Evolutionary conservation across 2,329 filamentous ascomycete genomes (phyloP).

Genomic region (Calonectria pseudoturangicola): DNA sequence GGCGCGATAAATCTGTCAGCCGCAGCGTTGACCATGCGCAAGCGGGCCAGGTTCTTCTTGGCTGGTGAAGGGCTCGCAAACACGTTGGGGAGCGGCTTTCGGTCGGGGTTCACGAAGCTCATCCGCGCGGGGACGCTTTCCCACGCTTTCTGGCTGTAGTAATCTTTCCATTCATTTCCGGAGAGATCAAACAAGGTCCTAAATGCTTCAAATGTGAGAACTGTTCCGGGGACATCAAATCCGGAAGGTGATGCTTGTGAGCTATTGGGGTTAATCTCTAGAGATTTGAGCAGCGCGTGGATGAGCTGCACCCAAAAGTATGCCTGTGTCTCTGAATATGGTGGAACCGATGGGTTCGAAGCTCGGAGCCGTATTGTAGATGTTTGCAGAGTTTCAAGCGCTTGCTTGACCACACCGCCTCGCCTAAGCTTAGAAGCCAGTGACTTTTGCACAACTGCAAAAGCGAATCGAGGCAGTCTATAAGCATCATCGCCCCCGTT

Average conservation of each 20-base stretch:
- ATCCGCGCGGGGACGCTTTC: slow-evolving; percentile 53
- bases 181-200: slow-evolving; percentile 49
- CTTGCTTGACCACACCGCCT: slow-evolving; percentile 54
- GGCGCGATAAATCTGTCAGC: slow-evolving; percentile 35
- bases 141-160: slow-evolving; percentile 55
- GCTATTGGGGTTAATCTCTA: slow-evolving; percentile 24
- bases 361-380: slow-evolving; percentile 52
- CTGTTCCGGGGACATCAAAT: slow-evolving; percentile 30
- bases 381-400: slow-evolving; percentile 49
- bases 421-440: slow-evolving; percentile 46
- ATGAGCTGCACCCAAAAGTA: slow-evolving; percentile 58
- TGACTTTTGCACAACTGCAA: slow-evolving; percentile 55
- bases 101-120: slow-evolving; percentile 53
- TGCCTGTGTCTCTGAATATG: slow-evolving; percentile 58
- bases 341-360: slow-evolving; percentile 38
- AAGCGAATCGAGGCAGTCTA: slow-evolving; percentile 55
- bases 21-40: slow-evolving; percentile 46
- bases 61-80: slow-evolving; percentile 46
- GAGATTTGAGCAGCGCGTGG: slow-evolving; percentile 46
- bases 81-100: slow-evolving; percentile 54
- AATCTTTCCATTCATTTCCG: slow-evolving; percentile 53
- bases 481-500: slow-evolving; percentile 38
- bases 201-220: slow-evolving; percentile 48
- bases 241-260: neutral
- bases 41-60: slow-evolving; percentile 41